Base-by-base conservation (phyloP, 2,329 filamentous ascomycete species). In the Fusarium sp. region DNA sequence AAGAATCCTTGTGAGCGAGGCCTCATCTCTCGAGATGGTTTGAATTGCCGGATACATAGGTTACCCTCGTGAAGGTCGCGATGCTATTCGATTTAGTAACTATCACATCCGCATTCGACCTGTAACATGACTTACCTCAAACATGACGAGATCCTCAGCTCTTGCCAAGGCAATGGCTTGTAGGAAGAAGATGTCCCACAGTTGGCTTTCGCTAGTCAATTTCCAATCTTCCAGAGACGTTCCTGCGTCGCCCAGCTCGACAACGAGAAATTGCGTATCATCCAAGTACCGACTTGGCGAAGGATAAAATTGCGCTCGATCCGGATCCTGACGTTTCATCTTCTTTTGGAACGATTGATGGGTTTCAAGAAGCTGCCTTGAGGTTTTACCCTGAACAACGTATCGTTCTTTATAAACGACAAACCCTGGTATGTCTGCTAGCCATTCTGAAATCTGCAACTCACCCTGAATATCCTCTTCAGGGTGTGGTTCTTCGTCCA, bases 1-100 rank as follows among this genome's bases (percentile, higher is more conserved):
- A 89, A 89, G 50, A 81, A 79, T 4, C 81, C 78, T 0, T 54
- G 67, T 5, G 77, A 74, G 15, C 72, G 72, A 43, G 77, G 67
- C 6, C 76, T 75, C 34, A 76, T 77, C 3, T 78, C 71, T 10
- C 73, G 73, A 1, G 81, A 72, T 4, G 81, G 71, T 4, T 79
- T 74, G 1, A 80, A 77, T 53, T 82, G 83, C 5, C 84, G 82
- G 48, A 91, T 82, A 66, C 89, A 91, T 17, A 91, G 77, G 68
- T 91, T 91, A 6, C 88, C 88, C 67, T 91, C 88, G 69, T 91
- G 89, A 6, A 91, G 80, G 71, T 91, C 89, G 7, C 89, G 86
- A 71, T 91, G 89, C 87, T 90, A 63, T 7, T 31, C 9, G 5
- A 9, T 55, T 74, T 57, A 74, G 73, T 31, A 42, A 13, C 20